Conservation (phyloP, 805 yeast genomes). For the Kodamaea kaohsiungensis region DNA sequence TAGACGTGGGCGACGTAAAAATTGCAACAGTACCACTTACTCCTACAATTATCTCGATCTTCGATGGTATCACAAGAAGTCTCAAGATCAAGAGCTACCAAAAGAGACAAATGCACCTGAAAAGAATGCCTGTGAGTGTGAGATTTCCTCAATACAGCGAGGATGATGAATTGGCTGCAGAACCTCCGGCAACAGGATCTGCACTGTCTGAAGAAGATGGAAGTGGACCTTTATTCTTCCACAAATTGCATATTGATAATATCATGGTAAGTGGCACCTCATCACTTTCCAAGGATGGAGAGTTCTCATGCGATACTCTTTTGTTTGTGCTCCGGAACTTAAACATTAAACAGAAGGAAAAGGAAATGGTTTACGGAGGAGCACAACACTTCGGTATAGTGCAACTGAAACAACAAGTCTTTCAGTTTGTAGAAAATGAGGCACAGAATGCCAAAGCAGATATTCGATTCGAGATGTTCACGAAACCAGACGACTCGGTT, state of each 20-base stretch:
- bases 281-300: slow-evolving; percentile 42
- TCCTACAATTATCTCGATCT: slow-evolving; percentile 35
- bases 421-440: slow-evolving; percentile 21
- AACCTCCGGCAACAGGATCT: neutral
- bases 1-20: slow-evolving; percentile 42
- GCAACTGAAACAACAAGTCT: slow-evolving; percentile 25
- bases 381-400: slow-evolving; percentile 34
- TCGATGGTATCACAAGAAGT: slow-evolving; percentile 39
- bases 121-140: slow-evolving; percentile 17
- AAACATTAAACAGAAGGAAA: slow-evolving; percentile 43
- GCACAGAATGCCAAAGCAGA: slow-evolving; percentile 40
- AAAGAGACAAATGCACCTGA: slow-evolving; percentile 8
- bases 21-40: slow-evolving; percentile 47
- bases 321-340: slow-evolving; percentile 27
- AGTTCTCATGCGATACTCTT: slow-evolving; percentile 34
- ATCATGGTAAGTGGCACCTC: slow-evolving; percentile 48
- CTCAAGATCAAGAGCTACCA: slow-evolving; percentile 35
- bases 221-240: slow-evolving; percentile 24
- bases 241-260: slow-evolving; percentile 36
- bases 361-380: slow-evolving; percentile 48
- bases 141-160: slow-evolving; percentile 28
- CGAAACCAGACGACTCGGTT: slow-evolving; percentile 14
- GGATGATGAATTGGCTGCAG: slow-evolving; percentile 10
- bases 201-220: slow-evolving; percentile 6
- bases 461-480: slow-evolving; percentile 51